Conservation (phyloP, 352 stramenopile species). For the Pythium brachiatum region DNA sequence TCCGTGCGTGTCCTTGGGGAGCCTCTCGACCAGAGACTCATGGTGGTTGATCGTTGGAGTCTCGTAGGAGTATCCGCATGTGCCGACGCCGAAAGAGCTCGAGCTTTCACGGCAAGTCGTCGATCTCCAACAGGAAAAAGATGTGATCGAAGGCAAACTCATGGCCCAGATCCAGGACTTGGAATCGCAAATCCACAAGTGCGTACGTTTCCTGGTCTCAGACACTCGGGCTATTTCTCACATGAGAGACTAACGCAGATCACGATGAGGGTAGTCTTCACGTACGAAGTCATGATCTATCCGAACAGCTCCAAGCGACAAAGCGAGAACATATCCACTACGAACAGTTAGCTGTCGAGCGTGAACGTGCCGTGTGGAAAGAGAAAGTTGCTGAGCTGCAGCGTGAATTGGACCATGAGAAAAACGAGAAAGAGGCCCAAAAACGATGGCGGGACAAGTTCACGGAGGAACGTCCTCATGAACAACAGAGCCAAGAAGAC, state of each 20-base stretch:
- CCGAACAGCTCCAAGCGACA: conserved; percentile 48
- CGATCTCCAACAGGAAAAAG: conserved; percentile 63
- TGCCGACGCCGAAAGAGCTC: conserved; percentile 72
- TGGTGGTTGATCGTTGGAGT: neutral
- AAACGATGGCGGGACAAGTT: conserved; percentile 59
- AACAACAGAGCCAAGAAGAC: neutral
- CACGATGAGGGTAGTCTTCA: conserved; percentile 36
- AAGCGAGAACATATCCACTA: conserved; percentile 62
- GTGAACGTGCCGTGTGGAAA: conserved; percentile 48
- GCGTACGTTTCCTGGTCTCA: conserved; percentile 18
- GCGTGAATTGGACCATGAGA: conserved; percentile 50
- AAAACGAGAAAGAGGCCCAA: conserved; percentile 69
- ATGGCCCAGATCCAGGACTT: conserved; percentile 63
- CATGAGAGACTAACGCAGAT: neutral
- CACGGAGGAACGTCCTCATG: neutral
- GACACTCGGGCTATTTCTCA: neutral
- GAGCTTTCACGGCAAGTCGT: conserved; percentile 67
- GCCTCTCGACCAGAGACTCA: neutral
- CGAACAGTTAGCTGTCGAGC: conserved; percentile 46
- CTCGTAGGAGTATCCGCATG: conserved; percentile 59
- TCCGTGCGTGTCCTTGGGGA: conserved; percentile 1
- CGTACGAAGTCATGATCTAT: conserved; percentile 49
- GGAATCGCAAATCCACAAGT: conserved; percentile 70
- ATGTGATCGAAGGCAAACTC: conserved; percentile 56
- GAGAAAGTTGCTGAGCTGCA: conserved; percentile 38